Evolutionary conservation across 768 basidiomycete species (phyloP).

Genomic region (Boletus tylopilopsis): DNA sequence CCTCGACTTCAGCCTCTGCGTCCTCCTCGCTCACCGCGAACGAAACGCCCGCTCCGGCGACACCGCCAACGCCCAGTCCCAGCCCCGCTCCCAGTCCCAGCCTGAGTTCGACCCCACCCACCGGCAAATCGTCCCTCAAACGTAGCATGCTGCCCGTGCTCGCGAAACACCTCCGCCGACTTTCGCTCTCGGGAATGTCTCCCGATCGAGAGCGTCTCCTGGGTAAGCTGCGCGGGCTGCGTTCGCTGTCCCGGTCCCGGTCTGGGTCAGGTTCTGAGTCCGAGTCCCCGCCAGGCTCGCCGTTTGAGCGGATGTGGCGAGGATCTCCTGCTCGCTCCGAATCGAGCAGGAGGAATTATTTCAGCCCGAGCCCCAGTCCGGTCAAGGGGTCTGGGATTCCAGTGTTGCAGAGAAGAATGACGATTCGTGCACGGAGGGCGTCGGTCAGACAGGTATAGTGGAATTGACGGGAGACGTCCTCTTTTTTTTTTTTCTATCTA

Average conservation of each 20-base stretch:
- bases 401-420: slow-evolving; percentile 26
- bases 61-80: slow-evolving; percentile 24
- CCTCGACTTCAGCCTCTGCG: slow-evolving; percentile 15
- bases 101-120: slow-evolving; percentile 1
- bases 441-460: slow-evolving; percentile 18
- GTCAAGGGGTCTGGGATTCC: slow-evolving; percentile 27
- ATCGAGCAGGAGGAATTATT: slow-evolving; percentile 14
- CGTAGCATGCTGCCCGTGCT: slow-evolving; percentile 30
- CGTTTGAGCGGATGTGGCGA: slow-evolving; percentile 9
- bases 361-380: slow-evolving; percentile 17
- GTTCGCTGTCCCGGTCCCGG: slow-evolving; percentile 14
- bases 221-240: slow-evolving; percentile 22
- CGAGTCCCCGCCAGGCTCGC: slow-evolving; percentile 1
- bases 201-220: slow-evolving; percentile 23
- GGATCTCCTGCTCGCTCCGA: slow-evolving; percentile 18
- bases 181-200: slow-evolving; percentile 17
- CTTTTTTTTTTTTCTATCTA: not conserved
- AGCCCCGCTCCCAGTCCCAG: not conserved
- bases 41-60: slow-evolving; percentile 22
- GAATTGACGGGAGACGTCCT: no score
- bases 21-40: slow-evolving; percentile 20
- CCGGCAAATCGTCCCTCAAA: slow-evolving; percentile 10
- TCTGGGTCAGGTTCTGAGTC: not conserved
- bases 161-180: slow-evolving; percentile 23
- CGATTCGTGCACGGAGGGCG: slow-evolving; percentile 21